Conservation (phyloP, 345 rosid genomes). For the Aquilaria sinensis region DNA sequence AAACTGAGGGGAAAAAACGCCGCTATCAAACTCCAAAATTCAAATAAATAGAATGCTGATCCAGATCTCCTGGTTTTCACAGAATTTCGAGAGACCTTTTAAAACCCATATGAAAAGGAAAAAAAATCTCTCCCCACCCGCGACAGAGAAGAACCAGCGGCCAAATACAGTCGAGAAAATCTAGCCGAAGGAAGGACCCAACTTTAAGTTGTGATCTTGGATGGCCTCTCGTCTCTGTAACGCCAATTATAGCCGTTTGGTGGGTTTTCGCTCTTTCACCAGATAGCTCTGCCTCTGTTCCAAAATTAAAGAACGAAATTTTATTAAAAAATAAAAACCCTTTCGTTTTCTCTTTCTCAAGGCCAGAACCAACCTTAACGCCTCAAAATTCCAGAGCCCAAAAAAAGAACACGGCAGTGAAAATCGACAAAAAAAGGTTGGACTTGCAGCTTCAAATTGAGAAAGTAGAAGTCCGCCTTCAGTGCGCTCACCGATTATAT, state of each 20-base stretch:
- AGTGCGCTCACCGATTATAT: not conserved
- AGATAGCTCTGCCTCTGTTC: slow-evolving; percentile 9
- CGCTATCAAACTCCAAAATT: not conserved
- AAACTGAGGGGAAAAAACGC: not conserved
- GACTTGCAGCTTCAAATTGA: not conserved
- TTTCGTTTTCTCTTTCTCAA: too few species aligned
- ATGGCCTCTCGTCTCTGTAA: slow-evolving; percentile 19
- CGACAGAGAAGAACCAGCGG: slow-evolving; percentile 1
- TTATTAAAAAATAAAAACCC: not conserved
- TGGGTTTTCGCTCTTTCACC: slow-evolving; percentile 38
- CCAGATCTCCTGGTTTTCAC: slow-evolving; percentile 6
- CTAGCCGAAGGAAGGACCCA: slow-evolving; percentile 12
- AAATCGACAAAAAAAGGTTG: not conserved
- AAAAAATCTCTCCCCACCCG: not conserved
- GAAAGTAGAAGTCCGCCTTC: not conserved
- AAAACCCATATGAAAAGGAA: slow-evolving; percentile 24
- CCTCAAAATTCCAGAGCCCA: slow-evolving; percentile 2
- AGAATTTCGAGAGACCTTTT: slow-evolving; percentile 12
- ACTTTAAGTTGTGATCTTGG: slow-evolving; percentile 12
- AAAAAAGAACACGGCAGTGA: not conserved
- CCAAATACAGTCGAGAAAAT: slow-evolving; percentile 8
- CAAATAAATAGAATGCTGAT: not conserved
- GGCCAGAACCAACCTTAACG: not conserved
- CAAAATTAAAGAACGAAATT: slow-evolving; percentile 5
- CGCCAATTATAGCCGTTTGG: slow-evolving; percentile 70